Evolutionary conservation across 371 early-diverging fungal species (phyloP).

Genomic region (Zancudomyces culisetae): DNA sequence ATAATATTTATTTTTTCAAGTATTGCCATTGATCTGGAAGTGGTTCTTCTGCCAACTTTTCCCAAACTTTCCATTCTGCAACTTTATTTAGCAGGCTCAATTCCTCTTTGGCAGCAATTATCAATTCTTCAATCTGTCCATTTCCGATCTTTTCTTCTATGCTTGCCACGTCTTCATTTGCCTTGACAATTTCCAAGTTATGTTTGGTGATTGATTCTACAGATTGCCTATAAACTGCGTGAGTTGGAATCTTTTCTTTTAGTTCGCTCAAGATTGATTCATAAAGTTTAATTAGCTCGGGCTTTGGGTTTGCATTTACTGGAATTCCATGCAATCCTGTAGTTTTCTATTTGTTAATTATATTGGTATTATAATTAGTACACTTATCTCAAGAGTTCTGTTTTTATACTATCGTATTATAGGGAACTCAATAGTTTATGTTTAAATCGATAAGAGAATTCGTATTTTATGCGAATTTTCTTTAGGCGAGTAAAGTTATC

Average conservation of each 20-base stretch:
- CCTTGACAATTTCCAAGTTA: slow-evolving; percentile 51
- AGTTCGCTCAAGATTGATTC: slow-evolving; percentile 45
- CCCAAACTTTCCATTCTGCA: slow-evolving; percentile 75
- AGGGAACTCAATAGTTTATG: too few species aligned
- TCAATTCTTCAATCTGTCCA: slow-evolving; percentile 84
- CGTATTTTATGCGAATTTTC: too few species aligned
- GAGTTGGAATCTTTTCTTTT: slow-evolving; percentile 44
- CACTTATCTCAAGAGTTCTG: too few species aligned
- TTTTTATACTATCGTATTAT: too few species aligned
- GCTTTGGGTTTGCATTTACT: slow-evolving; percentile 72
- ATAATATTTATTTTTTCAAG: too few species aligned
- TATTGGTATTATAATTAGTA: too few species aligned
- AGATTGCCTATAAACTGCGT: slow-evolving; percentile 67
- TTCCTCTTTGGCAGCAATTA: slow-evolving; percentile 73
- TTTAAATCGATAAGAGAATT: too few species aligned
- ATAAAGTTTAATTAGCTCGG: slow-evolving; percentile 65
- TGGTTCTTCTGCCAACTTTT: slow-evolving; percentile 54
- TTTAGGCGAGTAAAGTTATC: too few species aligned
- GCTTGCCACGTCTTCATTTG: slow-evolving; percentile 40
- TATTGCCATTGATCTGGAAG: slow-evolving; percentile 76
- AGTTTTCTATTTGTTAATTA: slow-evolving; percentile 30
- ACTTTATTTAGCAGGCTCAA: slow-evolving; percentile 55
- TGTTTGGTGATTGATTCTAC: slow-evolving; percentile 56
- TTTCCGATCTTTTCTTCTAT: slow-evolving; percentile 56
- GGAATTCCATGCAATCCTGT: slow-evolving; percentile 71